Conservation (phyloP, 306 rosid genomes). For the Dicorynia guianensis region DNA sequence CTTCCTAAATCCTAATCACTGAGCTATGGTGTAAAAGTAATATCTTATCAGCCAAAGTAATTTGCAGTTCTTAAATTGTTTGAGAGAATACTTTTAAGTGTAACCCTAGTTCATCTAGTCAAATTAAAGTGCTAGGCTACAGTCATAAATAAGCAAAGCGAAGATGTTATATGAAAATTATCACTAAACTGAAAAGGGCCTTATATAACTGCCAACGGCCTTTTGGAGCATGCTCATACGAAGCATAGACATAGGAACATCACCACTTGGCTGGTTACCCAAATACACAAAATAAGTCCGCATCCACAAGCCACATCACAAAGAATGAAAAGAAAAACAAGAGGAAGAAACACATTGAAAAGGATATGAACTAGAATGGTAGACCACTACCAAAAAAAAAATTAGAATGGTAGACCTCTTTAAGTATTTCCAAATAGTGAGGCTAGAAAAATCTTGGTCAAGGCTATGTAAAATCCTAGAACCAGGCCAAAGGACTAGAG, state of each 20-base stretch:
- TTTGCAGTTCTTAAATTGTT: background rate
- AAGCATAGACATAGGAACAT: background rate
- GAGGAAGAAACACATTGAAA: background rate
- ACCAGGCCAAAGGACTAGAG: background rate
- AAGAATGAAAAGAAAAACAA: too few relatives aligned
- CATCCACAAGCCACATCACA: background rate
- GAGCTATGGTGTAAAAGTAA: background rate
- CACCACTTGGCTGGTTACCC: background rate
- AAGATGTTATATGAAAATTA: background rate
- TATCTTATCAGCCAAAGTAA: background rate
- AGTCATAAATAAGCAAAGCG: background rate
- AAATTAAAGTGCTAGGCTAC: background rate
- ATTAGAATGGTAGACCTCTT: background rate
- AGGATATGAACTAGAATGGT: background rate
- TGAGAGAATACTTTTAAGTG: background rate
- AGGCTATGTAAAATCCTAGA: background rate
- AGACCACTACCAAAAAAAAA: too few relatives aligned
- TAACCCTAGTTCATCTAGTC: background rate
- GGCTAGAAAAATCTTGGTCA: background rate
- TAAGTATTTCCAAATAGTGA: background rate
- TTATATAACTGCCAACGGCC: background rate
- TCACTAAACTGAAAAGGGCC: too few relatives aligned
- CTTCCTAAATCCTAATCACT: too few relatives aligned
- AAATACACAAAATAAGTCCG: background rate
- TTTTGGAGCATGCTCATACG: background rate